Base-by-base conservation (phyloP, 1,139 yeast species). In the Blastobotrys raffinosifermentans region DNA sequence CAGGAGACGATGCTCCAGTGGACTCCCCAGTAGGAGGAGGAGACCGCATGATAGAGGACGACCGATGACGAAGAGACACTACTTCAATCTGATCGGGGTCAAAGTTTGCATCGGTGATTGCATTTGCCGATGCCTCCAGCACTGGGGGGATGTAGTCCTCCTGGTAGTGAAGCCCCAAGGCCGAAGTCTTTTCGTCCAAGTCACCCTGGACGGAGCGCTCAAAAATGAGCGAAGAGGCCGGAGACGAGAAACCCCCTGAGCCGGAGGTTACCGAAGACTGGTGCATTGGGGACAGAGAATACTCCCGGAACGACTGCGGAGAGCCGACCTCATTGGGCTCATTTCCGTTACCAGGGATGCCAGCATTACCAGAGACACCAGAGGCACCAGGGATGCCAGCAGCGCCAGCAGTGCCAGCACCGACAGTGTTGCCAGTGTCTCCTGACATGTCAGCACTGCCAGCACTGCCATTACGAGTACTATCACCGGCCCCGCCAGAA, bases 121-220 rank as follows among this genome's bases (percentile, higher is more conserved):
- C 70, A 32, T 76, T 70, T 3, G 91, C 75, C 18, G 89, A 73
- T 7, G 89, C 89, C 53, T 84, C 94, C 53, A 86, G 67, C 7
- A 87, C 87, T 2, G 95, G 87, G 1, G 94, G 87, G 35, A 84
- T 82, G 49, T 67, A 76, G 58, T 84, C 86, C 55, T 84, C 82
- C n/a, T 73, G 66, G 47, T 70, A 66, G 47, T 73, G 79, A 6
- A 25, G 27, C 14, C 27, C 27, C 13, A 25, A 13, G 7, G 11
- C 27, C 17, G 70, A 26, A 4, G 48, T 48, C 20, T 44, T 42
- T 17, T 45, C 45, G 18, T 44, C 39, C n/a, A 43, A 38, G 21
- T 42, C 44, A 31, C 60, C 66, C 34, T 63, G 67, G 4, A 65
- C 70, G 4, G 62, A 58, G 13, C 70, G 57, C 39, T 65, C 70